Evolutionary conservation across 495 filamentous ascomycete species (phyloP).

Genomic region (Entonaema liquescens): DNA sequence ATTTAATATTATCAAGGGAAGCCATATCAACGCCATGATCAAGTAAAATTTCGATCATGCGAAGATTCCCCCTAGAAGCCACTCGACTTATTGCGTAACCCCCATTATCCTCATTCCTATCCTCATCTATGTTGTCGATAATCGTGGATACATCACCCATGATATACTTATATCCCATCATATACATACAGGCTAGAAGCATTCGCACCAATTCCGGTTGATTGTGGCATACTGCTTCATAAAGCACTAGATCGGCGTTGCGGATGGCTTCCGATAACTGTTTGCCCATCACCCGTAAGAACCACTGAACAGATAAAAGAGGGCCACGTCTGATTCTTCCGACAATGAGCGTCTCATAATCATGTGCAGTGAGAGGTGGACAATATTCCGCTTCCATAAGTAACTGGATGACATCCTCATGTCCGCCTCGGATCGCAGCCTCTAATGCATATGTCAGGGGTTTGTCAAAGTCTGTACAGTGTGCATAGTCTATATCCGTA

Average conservation of each 20-base stretch:
- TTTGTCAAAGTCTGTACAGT: no score
- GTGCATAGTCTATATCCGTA: no score
- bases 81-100: not conserved
- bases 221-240: not conserved
- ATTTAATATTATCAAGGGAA: no score
- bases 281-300: not conserved
- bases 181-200: no score
- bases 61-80: not conserved
- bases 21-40: no score
- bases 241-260: not conserved
- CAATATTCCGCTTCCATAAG: conserved; percentile 1
- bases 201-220: not conserved
- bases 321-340: not conserved
- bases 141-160: no score
- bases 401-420: not conserved
- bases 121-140: no score
- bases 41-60: conserved; percentile 2
- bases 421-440: conserved; percentile 5
- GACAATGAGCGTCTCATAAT: not conserved
- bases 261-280: not conserved
- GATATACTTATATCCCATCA: no score
- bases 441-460: not conserved
- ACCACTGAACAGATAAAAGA: not conserved
- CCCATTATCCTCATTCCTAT: no score
- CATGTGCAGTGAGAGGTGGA: not conserved